Evolutionary conservation across 1,284 basidiomycete species (phyloP).

Genomic region (Cryptococcus jaspeensis): DNA sequence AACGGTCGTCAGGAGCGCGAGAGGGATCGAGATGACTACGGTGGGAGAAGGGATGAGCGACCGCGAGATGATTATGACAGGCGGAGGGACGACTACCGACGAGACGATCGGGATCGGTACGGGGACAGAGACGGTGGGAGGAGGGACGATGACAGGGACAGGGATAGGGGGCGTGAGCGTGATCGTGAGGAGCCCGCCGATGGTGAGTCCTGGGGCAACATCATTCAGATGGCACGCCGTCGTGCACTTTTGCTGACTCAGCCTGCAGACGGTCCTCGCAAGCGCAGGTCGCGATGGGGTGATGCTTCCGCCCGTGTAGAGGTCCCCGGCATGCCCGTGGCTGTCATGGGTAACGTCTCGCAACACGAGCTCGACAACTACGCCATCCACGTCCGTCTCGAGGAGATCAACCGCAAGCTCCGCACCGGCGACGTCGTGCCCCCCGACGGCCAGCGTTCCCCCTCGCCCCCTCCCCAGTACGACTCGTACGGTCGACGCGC

Average conservation of each 20-base stretch:
- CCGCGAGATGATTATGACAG: slow-evolving; percentile 15
- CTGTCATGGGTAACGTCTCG: slow-evolving; percentile 87
- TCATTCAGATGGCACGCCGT: background rate
- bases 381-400: slow-evolving; percentile 87
- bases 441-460: slow-evolving; percentile 89
- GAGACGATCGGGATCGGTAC: slow-evolving; percentile 29
- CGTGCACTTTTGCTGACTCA: background rate
- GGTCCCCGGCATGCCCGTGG: slow-evolving; percentile 84
- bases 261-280: slow-evolving; percentile 59
- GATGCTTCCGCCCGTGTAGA: slow-evolving; percentile 74
- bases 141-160: slow-evolving; percentile 24
- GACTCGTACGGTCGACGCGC: slow-evolving; percentile 95
- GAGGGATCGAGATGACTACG: slow-evolving; percentile 19
- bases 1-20: slow-evolving; percentile 45
- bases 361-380: slow-evolving; percentile 93
- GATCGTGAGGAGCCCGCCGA: slow-evolving; percentile 25
- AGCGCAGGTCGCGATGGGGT: slow-evolving; percentile 93
- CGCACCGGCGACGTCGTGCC: slow-evolving; percentile 92
- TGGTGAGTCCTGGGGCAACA: slow-evolving; percentile 19
- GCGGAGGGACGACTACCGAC: slow-evolving; percentile 23
- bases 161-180: slow-evolving; percentile 11
- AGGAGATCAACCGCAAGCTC: slow-evolving; percentile 95
- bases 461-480: slow-evolving; percentile 95
- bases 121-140: slow-evolving; percentile 17
- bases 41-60: slow-evolving; percentile 17